Evolutionary conservation across 306 rosid genomes (phyloP).

Genomic region (Betula pendula): DNA sequence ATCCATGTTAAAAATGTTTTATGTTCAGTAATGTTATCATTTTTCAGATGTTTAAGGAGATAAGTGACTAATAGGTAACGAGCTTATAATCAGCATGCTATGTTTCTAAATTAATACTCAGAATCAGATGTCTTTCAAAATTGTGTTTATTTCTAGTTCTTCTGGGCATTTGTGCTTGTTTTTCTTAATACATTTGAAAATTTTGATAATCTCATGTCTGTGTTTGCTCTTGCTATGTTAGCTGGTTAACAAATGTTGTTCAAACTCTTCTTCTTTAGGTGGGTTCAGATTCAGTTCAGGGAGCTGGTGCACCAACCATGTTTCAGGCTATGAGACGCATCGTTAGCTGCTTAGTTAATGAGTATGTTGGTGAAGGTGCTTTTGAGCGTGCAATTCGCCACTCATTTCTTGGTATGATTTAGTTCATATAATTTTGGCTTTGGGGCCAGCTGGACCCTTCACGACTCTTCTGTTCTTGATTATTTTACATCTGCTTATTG

Average conservation of each 20-base stretch:
- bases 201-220: not conserved
- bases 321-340: constrained; percentile 97
- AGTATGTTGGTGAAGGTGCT: constrained; percentile 67
- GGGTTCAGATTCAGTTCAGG: constrained; percentile 95
- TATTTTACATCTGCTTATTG: not conserved
- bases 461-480: not conserved
- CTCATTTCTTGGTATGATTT: constrained; percentile 81
- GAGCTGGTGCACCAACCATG: constrained; percentile 99
- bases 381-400: constrained; percentile 85
- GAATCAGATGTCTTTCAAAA: not conserved
- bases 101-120: not conserved
- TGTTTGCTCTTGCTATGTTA: constrained; percentile 3
- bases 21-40: not conserved
- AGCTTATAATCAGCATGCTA: constrained; percentile 1
- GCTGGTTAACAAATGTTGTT: constrained; percentile 7
- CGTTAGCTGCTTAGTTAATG: constrained; percentile 53
- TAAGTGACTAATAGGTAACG: not conserved
- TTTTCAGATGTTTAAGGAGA: not conserved
- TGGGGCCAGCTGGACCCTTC: constrained; percentile 10
- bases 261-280: constrained; percentile 62
- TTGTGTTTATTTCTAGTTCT: constrained; percentile 11
- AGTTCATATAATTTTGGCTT: not conserved
- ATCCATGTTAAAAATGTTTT: not conserved
- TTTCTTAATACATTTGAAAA: not conserved
- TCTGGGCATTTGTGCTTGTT: not conserved